These are phyloP conservation scores for Sporothrix humicola DNA, from an alignment of 2,329 filamentous ascomycete genomes.

Conservation along the genomic window DNA sequence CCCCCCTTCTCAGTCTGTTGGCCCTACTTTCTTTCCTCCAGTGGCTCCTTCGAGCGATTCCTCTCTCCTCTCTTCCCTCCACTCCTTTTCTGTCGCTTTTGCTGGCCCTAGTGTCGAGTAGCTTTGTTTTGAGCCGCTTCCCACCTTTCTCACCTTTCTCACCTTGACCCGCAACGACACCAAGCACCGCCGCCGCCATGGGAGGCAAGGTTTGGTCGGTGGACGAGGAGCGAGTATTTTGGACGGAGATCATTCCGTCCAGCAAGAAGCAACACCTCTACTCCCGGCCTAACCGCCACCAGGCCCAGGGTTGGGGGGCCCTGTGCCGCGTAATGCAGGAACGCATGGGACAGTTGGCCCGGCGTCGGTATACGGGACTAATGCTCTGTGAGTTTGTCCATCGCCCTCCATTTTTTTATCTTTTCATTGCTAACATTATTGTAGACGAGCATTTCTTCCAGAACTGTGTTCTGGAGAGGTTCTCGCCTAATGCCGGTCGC, in stretches of 20 bases:
- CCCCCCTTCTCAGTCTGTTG: too few relatives aligned
- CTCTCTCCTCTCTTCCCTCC: too few relatives aligned
- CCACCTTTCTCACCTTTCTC: too few relatives aligned
- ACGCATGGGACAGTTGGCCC: conserved; percentile 37
- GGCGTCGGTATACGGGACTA: conserved; percentile 42
- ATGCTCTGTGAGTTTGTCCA: too few relatives aligned
- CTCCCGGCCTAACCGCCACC: conserved; percentile 15
- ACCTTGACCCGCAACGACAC: neutral
- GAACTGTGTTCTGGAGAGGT: conserved; percentile 42
- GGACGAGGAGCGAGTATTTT: conserved; percentile 57
- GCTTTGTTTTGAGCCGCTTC: too few relatives aligned
- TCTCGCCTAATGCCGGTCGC: conserved; percentile 40
- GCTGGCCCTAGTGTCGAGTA: too few relatives aligned
- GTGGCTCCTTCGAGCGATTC: too few relatives aligned
- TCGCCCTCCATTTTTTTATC: too few relatives aligned
- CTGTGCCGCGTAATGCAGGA: conserved; percentile 38
- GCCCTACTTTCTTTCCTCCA: too few relatives aligned
- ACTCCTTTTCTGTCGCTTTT: too few relatives aligned
- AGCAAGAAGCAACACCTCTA: conserved; percentile 42
- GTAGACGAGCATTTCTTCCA: conserved; percentile 46
- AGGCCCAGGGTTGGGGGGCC: conserved; percentile 39
- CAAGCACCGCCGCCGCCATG: conserved; percentile 46
- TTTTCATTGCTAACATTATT: neutral
- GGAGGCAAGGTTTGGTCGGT: conserved; percentile 58
- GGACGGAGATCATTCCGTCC: conserved; percentile 45